These are phyloP conservation scores for Pleurotus sapidus DNA, from an alignment of 768 basidiomycete species.

Conservation along the genomic window DNA sequence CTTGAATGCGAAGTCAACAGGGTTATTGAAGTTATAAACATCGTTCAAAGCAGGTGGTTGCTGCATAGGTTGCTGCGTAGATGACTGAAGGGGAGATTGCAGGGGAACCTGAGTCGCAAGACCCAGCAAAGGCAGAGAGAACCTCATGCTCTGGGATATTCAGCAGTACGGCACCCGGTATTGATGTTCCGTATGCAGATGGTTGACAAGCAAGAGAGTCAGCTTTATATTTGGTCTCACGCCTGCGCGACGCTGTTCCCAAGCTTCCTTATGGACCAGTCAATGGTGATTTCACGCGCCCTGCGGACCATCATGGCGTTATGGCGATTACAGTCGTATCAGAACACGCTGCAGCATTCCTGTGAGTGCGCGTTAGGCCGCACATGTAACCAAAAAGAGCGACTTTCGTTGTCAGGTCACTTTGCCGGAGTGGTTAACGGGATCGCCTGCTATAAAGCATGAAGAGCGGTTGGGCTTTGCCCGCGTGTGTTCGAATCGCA, in stretches of 20 bases:
- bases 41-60: slow-evolving; percentile 4
- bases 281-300: too few species aligned
- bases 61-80: slow-evolving; percentile 20
- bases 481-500: slow-evolving; percentile 9
- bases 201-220: background rate
- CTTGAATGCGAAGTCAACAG: slow-evolving; percentile 53
- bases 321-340: too few species aligned
- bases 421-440: slow-evolving; percentile 28
- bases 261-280: too few species aligned
- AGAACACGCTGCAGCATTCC: too few species aligned
- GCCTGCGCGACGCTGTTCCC: background rate
- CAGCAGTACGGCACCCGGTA: background rate
- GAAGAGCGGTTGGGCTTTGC: slow-evolving; percentile 8
- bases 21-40: slow-evolving; percentile 1
- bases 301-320: too few species aligned
- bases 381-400: too few species aligned
- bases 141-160: slow-evolving; percentile 41
- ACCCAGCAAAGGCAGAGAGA: slow-evolving; percentile 51
- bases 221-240: background rate
- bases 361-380: too few species aligned
- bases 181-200: background rate
- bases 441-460: slow-evolving; percentile 19
- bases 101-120: slow-evolving; percentile 55
- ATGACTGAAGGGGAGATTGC: slow-evolving; percentile 20
- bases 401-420: slow-evolving; percentile 8